phyloP scores from a whole-genome alignment of 345 rosid genomes.

The Conringia planisiliqua region DNA sequence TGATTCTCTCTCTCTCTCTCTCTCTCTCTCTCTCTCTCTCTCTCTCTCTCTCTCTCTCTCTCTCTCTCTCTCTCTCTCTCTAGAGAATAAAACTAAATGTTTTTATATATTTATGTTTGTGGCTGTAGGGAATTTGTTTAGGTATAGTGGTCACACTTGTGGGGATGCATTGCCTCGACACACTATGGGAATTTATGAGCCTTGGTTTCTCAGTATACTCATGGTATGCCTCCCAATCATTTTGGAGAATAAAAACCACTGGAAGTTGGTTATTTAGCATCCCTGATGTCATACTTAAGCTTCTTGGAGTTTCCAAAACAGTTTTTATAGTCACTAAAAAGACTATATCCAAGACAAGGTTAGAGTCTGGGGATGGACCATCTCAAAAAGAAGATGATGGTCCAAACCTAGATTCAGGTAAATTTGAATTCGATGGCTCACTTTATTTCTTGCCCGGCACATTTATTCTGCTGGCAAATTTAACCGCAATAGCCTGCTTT shows the following conservation, averaged over 20 bases:
- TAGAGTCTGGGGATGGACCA: neutral
- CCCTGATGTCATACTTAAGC: constrained; percentile 34
- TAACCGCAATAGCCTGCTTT: constrained; percentile 28
- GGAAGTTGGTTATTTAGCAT: constrained; percentile 47
- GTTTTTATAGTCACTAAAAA: constrained; percentile 55
- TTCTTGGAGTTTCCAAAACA: constrained; percentile 46
- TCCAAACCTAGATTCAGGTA: neutral
- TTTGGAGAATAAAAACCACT: constrained; percentile 15
- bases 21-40: no score
- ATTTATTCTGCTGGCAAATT: constrained; percentile 42
- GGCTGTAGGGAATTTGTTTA: constrained; percentile 17
- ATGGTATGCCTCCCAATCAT: constrained; percentile 10
- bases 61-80: neutral
- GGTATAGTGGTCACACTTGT: constrained; percentile 4
- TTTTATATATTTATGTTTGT: neutral
- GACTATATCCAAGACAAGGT: constrained; percentile 23
- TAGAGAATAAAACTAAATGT: neutral
- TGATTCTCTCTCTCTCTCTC: neutral
- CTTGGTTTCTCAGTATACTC: neutral
- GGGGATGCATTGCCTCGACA: constrained; percentile 20
- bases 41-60: neutral
- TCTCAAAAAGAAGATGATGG: neutral
- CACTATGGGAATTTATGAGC: constrained; percentile 26
- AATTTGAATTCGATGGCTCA: constrained; percentile 51
- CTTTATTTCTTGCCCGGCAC: constrained; percentile 51